Base-by-base conservation (phyloP, 1,284 basidiomycete genomes). In the Flammula alnicola region DNA sequence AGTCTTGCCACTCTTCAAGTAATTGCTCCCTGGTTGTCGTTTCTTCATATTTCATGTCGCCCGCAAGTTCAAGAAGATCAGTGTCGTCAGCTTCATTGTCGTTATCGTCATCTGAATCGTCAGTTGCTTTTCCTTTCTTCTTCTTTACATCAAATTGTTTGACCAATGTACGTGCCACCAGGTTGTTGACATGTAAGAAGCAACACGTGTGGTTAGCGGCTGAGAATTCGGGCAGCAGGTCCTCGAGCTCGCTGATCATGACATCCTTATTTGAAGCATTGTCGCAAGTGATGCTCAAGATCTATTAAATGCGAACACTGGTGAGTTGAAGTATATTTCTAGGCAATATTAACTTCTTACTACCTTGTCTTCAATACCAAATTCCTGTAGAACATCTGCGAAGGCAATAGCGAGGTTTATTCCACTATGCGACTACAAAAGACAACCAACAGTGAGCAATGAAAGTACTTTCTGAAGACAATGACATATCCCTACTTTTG, bases 151-250 rank as follows among this genome's bases (percentile, higher is more conserved):
- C 62, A 55, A 71, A 71, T 36, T 63, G 60, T 3, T 37, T 12
- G 0, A 69, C 29, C 4, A 70, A 12, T 1, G 40, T 54, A 22
- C 70, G 67, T 0, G 59, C 69, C 1, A 63, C 53, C 0, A 76
- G 57, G 38, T 69, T 70, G 1, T 61, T 40, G 3, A 72, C 59
- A 33, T 75, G 72, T 0, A 57, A 41, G 40, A 73, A 71, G 48
- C 73, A 76, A 0, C 60, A 55, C 0, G 59, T 61, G 0, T 55
- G 62, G 16, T 59, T 64, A 0, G 48, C 44, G 0, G 31, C 60
- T 51, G 55, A 43, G 33, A 70, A 72, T 0, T 17, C 22, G 0
- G 30, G 16, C 1, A 70, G 25, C 0, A 65, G 36, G 3, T 50
- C 10, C 1, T 14, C 39, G 0, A 74, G 63, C 16, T 51, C 31